Evolutionary conservation across 148 eudicot genomes (phyloP), one percentile per base, ranked within the genome.

Genomic region (Chenopodium album): DNA sequence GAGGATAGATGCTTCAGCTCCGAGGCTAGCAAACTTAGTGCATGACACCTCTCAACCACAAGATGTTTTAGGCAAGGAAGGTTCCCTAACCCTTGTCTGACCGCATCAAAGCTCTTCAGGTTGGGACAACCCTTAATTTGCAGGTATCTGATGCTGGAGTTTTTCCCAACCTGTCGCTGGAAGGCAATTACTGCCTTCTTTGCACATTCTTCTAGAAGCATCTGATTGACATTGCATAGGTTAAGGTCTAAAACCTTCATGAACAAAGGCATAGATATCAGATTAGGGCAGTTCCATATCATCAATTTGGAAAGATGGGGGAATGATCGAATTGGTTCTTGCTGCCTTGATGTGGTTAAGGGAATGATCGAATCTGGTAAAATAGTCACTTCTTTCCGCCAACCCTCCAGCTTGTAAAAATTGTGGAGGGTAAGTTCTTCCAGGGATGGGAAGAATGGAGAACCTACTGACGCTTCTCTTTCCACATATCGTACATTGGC

Each of bases 201-300:
- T 23, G 78, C 81, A 72, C 74, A 80, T 12, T 76, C 68, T 63
- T 77, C 77, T 34, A 84, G 78, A 41, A 84, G 78, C 34, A 60
- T 46, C 32, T 77, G 86, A 80, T 77, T 80, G 52, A 84, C 73
- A 64, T 80, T 84, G 22, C 32, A 67, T 4, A 80, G 75, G 66
- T 84, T 60, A 32, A 84, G 67, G 83, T 76, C 69, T 28, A 14
- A 16, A 17, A 71, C 86, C 28, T 31, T 0, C 3, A 34, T 26
- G 56, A 81, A 81, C 77, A 73, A 71, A 54, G 84, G 84, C 80
- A 84, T 76, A 28, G 78, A 80, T 14, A 31, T 71, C 65, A 84
- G 47, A 26, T 84, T 84, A 37, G 83, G 86, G 70, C 83, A 84
- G 66, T 77, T 84, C 84, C 81, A 84, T 80, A 84, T 77, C 68